These are phyloP conservation scores for Rhizopogon vesiculosus DNA, from an alignment of 768 basidiomycete species.

Conservation along the genomic window DNA sequence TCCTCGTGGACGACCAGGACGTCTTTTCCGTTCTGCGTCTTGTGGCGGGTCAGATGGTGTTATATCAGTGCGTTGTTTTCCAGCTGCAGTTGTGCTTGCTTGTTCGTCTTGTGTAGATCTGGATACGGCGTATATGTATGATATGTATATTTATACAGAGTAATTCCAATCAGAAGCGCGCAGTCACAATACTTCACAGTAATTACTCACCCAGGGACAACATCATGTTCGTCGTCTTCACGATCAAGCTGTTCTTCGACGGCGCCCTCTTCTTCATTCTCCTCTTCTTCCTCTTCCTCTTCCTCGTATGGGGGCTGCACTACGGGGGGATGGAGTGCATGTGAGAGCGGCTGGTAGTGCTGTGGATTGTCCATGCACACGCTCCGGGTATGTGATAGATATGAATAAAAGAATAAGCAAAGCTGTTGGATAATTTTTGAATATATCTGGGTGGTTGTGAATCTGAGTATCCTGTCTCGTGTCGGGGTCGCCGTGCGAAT, in stretches of 20 bases:
- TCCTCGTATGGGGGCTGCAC: constrained; percentile 39
- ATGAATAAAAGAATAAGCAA: constrained; percentile 5
- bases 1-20: constrained; percentile 74
- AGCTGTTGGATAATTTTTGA: constrained; percentile 3
- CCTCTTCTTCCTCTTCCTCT: constrained; percentile 55
- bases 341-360: constrained; percentile 76
- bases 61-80: constrained; percentile 19
- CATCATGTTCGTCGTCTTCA: constrained; percentile 40
- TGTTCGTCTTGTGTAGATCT: constrained; percentile 15
- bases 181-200: constrained; percentile 6
- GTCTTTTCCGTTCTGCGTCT: constrained; percentile 51
- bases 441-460: constrained; percentile 5
- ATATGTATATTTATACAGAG: constrained; percentile 6
- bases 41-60: constrained; percentile 23
- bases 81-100: constrained; percentile 9
- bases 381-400: constrained; percentile 3
- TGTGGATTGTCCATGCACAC: constrained; percentile 60
- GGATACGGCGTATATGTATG: constrained; percentile 11
- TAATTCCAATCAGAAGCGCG: constrained; percentile 7
- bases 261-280: constrained; percentile 73
- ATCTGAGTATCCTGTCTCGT: neutral
- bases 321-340: constrained; percentile 62
- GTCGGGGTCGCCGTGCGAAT: constrained; percentile 3
- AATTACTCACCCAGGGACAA: constrained; percentile 26
- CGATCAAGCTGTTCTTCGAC: constrained; percentile 63